Evolutionary conservation across 495 filamentous ascomycete genomes (phyloP).

Genomic region (Penicillium longicatenatum): DNA sequence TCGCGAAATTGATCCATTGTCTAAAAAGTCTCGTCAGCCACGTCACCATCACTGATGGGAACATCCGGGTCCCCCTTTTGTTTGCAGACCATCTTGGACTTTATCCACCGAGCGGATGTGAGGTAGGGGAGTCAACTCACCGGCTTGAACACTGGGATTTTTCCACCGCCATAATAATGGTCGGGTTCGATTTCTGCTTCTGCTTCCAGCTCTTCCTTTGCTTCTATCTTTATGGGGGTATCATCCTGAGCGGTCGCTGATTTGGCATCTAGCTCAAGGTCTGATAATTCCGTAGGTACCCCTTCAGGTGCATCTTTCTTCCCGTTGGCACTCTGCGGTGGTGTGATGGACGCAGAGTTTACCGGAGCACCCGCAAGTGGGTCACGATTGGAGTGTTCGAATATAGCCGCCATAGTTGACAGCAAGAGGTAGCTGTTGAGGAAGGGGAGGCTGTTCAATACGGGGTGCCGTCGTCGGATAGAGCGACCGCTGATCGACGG

Average conservation of each 20-base stretch:
- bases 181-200: conserved; percentile 71
- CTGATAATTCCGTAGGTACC: conserved; percentile 47
- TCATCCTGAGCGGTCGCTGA: conserved; percentile 26
- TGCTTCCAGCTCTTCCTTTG: conserved; percentile 41
- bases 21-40: conserved; percentile 36
- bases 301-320: conserved; percentile 47
- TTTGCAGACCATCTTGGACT: background rate
- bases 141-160: conserved; percentile 91
- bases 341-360: conserved; percentile 45
- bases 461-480: conserved; percentile 44
- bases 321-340: conserved; percentile 48
- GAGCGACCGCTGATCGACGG: conserved; percentile 55
- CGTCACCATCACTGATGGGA: background rate
- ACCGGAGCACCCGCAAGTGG: conserved; percentile 28
- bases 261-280: conserved; percentile 47
- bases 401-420: conserved; percentile 36
- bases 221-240: conserved; percentile 27
- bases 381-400: conserved; percentile 36
- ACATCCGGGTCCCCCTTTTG: background rate
- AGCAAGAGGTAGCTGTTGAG: conserved; percentile 15
- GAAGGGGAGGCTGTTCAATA: conserved; percentile 11
- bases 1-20: conserved; percentile 91
- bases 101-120: background rate
- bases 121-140: conserved; percentile 49
- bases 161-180: conserved; percentile 82